Conservation (phyloP, 23 red algal genomes). For the Gracilariopsis chorda region DNA sequence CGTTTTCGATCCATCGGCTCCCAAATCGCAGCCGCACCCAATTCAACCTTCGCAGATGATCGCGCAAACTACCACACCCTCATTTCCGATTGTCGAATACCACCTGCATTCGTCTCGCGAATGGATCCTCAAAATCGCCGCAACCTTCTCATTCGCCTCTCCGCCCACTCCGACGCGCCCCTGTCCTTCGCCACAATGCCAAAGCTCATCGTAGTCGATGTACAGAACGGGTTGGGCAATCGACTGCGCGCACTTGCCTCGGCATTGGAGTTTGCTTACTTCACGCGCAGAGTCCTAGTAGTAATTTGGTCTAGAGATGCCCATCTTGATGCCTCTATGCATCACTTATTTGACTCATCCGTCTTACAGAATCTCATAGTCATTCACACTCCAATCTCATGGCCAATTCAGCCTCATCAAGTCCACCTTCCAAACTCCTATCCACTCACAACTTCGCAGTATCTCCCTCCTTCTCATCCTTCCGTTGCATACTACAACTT, state of each 20-base stretch:
- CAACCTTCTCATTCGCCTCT: slow-evolving; percentile 11
- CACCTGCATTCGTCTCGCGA: slow-evolving; percentile 23
- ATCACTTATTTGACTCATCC: slow-evolving; percentile 44
- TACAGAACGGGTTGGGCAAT: slow-evolving; percentile 68
- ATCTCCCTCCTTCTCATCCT: neutral
- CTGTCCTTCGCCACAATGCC: slow-evolving; percentile 25
- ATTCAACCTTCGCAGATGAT: neutral
- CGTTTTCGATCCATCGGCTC: neutral
- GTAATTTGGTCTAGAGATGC: slow-evolving; percentile 49
- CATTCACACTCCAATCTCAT: slow-evolving; percentile 7
- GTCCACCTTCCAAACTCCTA: neutral
- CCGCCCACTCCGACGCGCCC: neutral
- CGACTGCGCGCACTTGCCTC: slow-evolving; percentile 53
- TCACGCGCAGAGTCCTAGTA: slow-evolving; percentile 23
- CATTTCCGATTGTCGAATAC: neutral
- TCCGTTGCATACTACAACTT: slow-evolving; percentile 6
- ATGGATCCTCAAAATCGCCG: slow-evolving; percentile 4
- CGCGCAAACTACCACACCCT: neutral
- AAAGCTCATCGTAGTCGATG: slow-evolving; percentile 47
- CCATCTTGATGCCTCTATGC: slow-evolving; percentile 48
- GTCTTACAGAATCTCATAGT: slow-evolving; percentile 27
- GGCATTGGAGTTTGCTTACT: slow-evolving; percentile 43
- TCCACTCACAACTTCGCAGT: neutral
- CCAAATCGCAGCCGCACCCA: neutral
- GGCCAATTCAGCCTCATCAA: slow-evolving; percentile 35